Evolutionary conservation across 768 basidiomycete genomes (phyloP).

Genomic region (Panaeolus cyanescens): DNA sequence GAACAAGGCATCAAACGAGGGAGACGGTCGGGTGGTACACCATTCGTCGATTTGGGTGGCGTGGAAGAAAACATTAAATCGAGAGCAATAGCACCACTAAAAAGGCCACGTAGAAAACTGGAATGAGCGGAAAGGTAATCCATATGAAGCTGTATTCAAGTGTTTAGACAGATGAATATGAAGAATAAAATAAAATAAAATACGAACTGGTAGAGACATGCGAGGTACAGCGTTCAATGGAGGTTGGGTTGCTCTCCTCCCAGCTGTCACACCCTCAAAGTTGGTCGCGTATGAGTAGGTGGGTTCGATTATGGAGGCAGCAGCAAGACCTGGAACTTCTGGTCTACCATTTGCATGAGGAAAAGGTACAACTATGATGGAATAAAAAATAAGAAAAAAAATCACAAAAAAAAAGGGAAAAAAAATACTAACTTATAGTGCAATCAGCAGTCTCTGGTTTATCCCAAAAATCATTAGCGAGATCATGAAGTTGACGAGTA

Average conservation of each 20-base stretch:
- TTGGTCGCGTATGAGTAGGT: constrained; percentile 29
- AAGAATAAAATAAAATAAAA: neutral
- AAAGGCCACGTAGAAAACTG: constrained; percentile 65
- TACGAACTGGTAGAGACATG: constrained; percentile 64
- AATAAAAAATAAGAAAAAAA: neutral
- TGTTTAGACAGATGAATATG: constrained; percentile 9
- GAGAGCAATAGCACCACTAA: constrained; percentile 65
- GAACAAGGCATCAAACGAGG: constrained; percentile 71
- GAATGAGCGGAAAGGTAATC: constrained; percentile 87
- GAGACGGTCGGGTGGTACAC: constrained; percentile 52
- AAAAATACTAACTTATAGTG: constrained; percentile 59
- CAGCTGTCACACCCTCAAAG: constrained; percentile 44
- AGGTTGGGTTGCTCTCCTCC: constrained; percentile 55
- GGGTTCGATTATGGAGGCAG: constrained; percentile 31
- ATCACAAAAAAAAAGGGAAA: neutral
- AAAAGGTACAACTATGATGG: constrained; percentile 48
- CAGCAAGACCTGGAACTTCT: constrained; percentile 28
- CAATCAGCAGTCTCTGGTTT: constrained; percentile 78
- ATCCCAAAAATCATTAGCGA: constrained; percentile 74
- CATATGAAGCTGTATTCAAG: constrained; percentile 61
- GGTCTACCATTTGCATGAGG: constrained; percentile 41
- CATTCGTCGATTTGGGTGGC: constrained; percentile 29
- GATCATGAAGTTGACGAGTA: constrained; percentile 62
- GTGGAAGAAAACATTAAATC: constrained; percentile 51
- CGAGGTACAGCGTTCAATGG: constrained; percentile 51